Conservation (phyloP, 345 rosid species). For the Raphanus sativus region DNA sequence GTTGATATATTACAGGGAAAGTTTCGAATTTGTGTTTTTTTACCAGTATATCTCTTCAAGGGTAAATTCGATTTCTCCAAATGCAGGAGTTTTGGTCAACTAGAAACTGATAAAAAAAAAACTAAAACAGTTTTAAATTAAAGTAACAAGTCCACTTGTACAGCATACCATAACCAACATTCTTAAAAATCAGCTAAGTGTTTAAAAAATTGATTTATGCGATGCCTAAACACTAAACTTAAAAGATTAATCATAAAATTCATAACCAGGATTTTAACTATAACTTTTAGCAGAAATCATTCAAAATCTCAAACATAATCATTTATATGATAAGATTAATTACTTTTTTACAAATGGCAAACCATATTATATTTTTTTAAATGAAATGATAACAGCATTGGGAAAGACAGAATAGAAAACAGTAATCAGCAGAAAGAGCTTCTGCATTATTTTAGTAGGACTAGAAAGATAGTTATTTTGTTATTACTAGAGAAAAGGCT, state of each 20-base stretch:
- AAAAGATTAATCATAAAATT: no score
- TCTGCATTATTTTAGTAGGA: background rate
- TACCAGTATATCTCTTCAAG: no score
- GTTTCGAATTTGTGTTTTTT: no score
- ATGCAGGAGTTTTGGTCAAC: background rate
- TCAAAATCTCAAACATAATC: no score
- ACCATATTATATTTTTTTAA: no score
- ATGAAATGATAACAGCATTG: slow-evolving; percentile 26
- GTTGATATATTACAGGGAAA: background rate
- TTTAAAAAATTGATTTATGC: no score
- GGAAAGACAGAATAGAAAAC: slow-evolving; percentile 22
- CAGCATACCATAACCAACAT: background rate
- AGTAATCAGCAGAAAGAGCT: background rate
- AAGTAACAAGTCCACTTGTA: slow-evolving; percentile 2
- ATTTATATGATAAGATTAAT: no score
- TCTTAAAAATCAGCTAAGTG: background rate
- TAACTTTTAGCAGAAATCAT: no score
- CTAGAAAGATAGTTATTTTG: slow-evolving; percentile 20
- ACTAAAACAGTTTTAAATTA: background rate
- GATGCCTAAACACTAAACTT: no score
- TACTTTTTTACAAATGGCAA: no score
- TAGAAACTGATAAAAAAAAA: background rate
- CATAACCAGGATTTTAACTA: no score
- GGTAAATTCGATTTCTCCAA: no score
- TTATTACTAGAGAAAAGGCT: slow-evolving; percentile 13